Base-by-base conservation (phyloP, 352 stramenopile species). In the Achlya hypogyna region DNA sequence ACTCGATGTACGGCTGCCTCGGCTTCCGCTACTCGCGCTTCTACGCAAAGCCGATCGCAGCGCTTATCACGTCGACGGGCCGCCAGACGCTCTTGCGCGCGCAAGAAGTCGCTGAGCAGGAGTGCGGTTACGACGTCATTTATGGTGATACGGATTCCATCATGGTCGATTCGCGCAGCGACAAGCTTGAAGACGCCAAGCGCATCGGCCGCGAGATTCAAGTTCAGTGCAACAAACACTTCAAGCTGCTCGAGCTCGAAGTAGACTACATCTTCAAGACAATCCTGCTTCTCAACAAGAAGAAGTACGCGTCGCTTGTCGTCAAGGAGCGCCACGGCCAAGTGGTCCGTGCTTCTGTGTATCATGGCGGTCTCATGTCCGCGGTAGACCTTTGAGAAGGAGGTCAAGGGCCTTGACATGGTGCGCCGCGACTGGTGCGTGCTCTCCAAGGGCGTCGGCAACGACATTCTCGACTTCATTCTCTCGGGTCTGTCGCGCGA, bases 141-240 rank as follows among this genome's bases (percentile, higher is more conserved):
- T 99, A 99, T 73, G 98, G 98, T 75, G 98, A 99, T 81, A 99
- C 98, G n/a, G 98, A 99, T 79, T 99, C 92, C 49, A 99, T 99
- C 75, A 99, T 99, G 98, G 98, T 99, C 63, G 84, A 96, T 72
- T 95, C 86, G 34, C 85, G 89, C 35, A 98, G 93, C 40, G 96
- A 92, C 65, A 92, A 97, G 65, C 76, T 98, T 0, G 86, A 90
- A 9, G 90, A 97, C 49, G 97, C 97, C 0, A 96, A 97, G 65
- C 82, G 93, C 42, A 91, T 99, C 40, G 96, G 95, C 66, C 81
- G 81, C 35, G 82, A 97, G 69, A 96, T 99, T 25, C 98, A 99
- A 72, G 73, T 85, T 32, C 96, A 99, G 76, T 98, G 99, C 71
- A 99, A 99, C 81, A 98, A 98, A 73, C 91, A 98, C 32, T 99